A percentile compares a stretch with the other conserved stretches of the same genome.
These are phyloP conservation scores for Xylaria arbuscula DNA, from an alignment of 2,329 filamentous ascomycete genomes.

Conservation along the genomic window DNA sequence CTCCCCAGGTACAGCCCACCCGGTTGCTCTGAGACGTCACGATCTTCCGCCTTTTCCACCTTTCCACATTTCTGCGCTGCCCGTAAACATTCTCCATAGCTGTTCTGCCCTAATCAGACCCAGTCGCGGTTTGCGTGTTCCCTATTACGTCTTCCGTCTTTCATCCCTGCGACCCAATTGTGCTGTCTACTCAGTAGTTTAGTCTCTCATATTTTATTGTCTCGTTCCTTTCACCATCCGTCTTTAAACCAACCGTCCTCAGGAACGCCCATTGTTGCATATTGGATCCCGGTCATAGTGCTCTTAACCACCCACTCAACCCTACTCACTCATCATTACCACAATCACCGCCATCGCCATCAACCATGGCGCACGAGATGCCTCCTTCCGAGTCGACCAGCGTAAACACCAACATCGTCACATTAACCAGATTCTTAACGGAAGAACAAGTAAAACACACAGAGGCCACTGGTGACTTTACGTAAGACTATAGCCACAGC, in stretches of 20 bases:
- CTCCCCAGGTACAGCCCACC: conserved; percentile 36
- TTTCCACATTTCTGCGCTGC: neutral
- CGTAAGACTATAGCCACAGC: conserved; percentile 69
- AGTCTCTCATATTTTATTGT: neutral
- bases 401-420: conserved; percentile 96
- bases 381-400: conserved; percentile 71
- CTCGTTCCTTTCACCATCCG: conserved; percentile 8
- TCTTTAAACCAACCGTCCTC: neutral
- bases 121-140: conserved; percentile 16
- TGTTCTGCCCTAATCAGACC: conserved; percentile 12
- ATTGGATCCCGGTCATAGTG: neutral
- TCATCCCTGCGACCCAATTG: conserved; percentile 28
- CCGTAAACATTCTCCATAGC: conserved; percentile 17
- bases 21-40: conserved; percentile 39
- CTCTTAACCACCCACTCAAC: neutral
- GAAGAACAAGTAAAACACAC: conserved; percentile 94
- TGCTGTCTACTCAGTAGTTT: neutral
- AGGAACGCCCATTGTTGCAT: neutral
- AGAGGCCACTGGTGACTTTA: conserved; percentile 98
- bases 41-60: conserved; percentile 18
- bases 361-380: conserved; percentile 40
- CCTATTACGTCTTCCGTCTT: conserved; percentile 30
- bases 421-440: conserved; percentile 92
- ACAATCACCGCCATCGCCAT: conserved; percentile 15
- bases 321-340: conserved; percentile 40